A percentile compares a stretch with the other conserved stretches of the same genome.
These are phyloP conservation scores for Monarda citriodora DNA, from an alignment of 305 asterid species.

Conservation along the genomic window DNA sequence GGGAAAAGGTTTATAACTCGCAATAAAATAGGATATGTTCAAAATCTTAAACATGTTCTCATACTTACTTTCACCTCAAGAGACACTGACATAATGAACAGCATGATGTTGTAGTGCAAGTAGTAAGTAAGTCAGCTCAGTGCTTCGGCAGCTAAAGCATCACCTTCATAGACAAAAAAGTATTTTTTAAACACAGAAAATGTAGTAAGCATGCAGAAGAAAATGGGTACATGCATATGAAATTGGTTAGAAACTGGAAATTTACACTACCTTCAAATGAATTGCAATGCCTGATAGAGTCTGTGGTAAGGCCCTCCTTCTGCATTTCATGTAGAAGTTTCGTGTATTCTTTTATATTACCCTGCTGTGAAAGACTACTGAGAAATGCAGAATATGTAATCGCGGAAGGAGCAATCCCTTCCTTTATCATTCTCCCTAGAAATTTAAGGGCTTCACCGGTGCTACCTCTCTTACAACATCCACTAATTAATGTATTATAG, in stretches of 20 bases:
- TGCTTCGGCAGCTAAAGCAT: conserved; percentile 30
- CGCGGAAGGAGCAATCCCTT: conserved; percentile 60
- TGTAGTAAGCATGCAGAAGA: conserved; percentile 3
- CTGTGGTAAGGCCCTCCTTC: conserved; percentile 33
- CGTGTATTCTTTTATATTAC: conserved; percentile 40
- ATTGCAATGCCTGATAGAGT: conserved; percentile 25
- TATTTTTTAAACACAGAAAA: conserved; percentile 1
- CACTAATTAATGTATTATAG: conserved; percentile 74
- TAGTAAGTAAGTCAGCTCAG: conserved; percentile 20
- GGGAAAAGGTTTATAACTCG: too few relatives aligned
- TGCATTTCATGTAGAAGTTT: conserved; percentile 44
- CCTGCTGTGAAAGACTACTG: conserved; percentile 36
- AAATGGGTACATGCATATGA: conserved; percentile 2
- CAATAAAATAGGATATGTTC: not conserved
- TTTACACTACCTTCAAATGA: conserved; percentile 31
- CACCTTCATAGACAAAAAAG: conserved; percentile 7
- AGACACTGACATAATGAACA: conserved; percentile 6
- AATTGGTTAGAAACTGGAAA: conserved; percentile 1
- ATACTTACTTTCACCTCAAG: conserved; percentile 17
- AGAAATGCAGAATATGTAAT: conserved; percentile 51
- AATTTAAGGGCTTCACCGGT: conserved; percentile 54
- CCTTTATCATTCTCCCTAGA: conserved; percentile 63
- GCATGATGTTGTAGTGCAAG: conserved; percentile 9
- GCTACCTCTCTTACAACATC: conserved; percentile 62
- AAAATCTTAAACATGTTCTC: conserved; percentile 6